Base-by-base conservation (phyloP, 495 filamentous ascomycete genomes). In the Aspergillus olivimuriae region DNA sequence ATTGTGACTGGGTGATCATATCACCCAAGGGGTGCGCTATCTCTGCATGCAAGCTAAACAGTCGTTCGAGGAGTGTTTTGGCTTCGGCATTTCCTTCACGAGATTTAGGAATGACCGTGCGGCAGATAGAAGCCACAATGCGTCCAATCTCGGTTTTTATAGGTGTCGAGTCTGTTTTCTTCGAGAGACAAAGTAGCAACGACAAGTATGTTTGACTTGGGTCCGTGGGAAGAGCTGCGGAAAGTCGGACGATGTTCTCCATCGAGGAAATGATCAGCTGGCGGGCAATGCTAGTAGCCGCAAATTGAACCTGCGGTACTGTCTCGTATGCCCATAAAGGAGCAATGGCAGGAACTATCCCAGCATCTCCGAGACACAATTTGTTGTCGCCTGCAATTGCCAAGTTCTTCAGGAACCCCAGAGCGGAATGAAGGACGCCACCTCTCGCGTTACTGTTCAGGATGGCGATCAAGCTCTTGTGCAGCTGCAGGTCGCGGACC, bases 391-490 rank as follows among this genome's bases (percentile, higher is more conserved):
- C 55, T 2, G 83, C 76, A 43, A 91, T 80, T 24, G 84, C 82
- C 2, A 91, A 70, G 51, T 92, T 91, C 54, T 87, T 90, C 41
- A 89, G 65, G 51, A 89, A 87, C n/a, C 83, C 76, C 6, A 88
- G 69, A 4, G 72, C 67, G 7, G 83, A 75, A 57, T 88, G 84
- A 2, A 84, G 64, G 0, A 86, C 72, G 19, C 80, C 75, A 6
- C 61, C 65, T 17, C 63, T 65, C 8, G 66, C 51, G 15, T 66
- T 59, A 3, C 59, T 61, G 6, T 62, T 60, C 10, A 88, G 63
- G 23, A 82, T 73, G 0, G 55, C 44, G 26, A 79, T 68, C 6
- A 91, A 57, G 2, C 74, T 66, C 7, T 63, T 56, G 41, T 84
- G 80, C 4, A 87, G 66, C 4, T 66, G 62, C 8, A 66, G 50